A percentile compares a stretch with the other conserved stretches of the same genome.
Evolutionary conservation across 2,329 filamentous ascomycete genomes (phyloP).

Genomic region (Beauveria sp.): DNA sequence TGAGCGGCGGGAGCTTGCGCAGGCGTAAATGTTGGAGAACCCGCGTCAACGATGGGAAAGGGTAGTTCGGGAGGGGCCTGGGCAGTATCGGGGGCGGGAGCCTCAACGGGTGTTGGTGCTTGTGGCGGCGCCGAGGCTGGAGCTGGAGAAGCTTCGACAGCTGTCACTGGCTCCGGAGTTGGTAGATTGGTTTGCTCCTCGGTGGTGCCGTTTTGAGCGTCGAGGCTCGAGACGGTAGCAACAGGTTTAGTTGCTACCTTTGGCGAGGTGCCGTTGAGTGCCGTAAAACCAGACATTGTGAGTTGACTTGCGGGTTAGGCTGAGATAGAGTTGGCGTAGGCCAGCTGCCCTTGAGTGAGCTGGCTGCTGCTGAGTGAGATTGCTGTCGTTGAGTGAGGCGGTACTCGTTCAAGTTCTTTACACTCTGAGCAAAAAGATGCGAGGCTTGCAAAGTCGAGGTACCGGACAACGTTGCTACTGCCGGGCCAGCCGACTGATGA

Average conservation of each 20-base stretch:
- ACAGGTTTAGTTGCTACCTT: conserved; percentile 19
- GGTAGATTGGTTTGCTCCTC: not conserved
- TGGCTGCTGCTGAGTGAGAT: no score
- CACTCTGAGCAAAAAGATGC: not conserved
- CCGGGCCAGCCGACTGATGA: conserved; percentile 5
- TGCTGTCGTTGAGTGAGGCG: not conserved
- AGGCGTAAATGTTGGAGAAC: conserved; percentile 7
- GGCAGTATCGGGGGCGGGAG: conserved; percentile 14
- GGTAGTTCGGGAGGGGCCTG: not conserved
- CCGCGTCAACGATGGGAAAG: not conserved
- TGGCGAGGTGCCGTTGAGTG: conserved; percentile 44
- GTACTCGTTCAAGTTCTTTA: not conserved
- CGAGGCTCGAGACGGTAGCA: not conserved
- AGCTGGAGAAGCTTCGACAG: not conserved
- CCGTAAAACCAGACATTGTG: conserved; percentile 43
- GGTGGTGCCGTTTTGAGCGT: not conserved
- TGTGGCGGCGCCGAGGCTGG: not conserved
- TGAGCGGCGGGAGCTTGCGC: conserved; percentile 19
- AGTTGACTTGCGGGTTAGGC: not conserved
- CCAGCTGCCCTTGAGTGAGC: not conserved
- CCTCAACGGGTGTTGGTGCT: conserved; percentile 14
- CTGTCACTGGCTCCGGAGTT: not conserved
- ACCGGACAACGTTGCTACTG: not conserved
- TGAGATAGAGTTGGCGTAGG: not conserved
- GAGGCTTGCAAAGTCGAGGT: not conserved